phyloP scores from a whole-genome alignment of 768 basidiomycete genomes.

The Naganishia kalamii region DNA sequence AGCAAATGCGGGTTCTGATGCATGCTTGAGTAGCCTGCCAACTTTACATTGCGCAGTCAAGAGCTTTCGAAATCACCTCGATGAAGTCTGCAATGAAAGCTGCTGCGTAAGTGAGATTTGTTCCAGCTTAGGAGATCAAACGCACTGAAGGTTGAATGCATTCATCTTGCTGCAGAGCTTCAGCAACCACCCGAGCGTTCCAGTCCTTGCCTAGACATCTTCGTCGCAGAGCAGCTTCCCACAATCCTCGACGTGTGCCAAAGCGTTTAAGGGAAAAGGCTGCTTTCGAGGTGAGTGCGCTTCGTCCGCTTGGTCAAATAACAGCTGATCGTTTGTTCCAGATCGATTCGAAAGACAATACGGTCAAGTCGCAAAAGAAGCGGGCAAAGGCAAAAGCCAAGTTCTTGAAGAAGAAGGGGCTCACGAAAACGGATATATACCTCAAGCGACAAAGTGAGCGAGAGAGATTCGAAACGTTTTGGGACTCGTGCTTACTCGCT shows the following conservation, averaged over 20 bases:
- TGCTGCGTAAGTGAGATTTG: constrained; percentile 54
- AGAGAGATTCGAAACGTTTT: too few relatives aligned
- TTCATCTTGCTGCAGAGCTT: constrained; percentile 53
- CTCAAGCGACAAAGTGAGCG: constrained; percentile 66
- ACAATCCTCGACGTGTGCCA: constrained; percentile 86
- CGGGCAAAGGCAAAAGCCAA: constrained; percentile 56
- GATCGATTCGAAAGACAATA: constrained; percentile 54
- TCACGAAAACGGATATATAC: constrained; percentile 59
- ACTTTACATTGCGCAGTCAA: constrained; percentile 53
- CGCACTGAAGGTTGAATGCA: not conserved
- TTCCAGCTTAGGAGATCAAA: not conserved
- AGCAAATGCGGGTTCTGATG: constrained; percentile 20
- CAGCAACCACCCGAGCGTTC: constrained; percentile 75
- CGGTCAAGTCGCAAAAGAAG: constrained; percentile 49
- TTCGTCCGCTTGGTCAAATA: not conserved
- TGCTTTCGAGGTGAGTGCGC: constrained; percentile 61
- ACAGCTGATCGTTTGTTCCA: constrained; percentile 32
- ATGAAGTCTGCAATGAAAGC: constrained; percentile 82
- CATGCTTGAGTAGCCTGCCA: not conserved
- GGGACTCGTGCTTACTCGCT: not conserved
- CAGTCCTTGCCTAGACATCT: constrained; percentile 88
- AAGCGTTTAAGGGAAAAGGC: constrained; percentile 75
- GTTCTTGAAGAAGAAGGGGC: constrained; percentile 54
- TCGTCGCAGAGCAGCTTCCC: constrained; percentile 85
- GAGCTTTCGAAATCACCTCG: constrained; percentile 80